Conservation (phyloP, 208 protist genomes). For the Crithidia sp. region DNA sequence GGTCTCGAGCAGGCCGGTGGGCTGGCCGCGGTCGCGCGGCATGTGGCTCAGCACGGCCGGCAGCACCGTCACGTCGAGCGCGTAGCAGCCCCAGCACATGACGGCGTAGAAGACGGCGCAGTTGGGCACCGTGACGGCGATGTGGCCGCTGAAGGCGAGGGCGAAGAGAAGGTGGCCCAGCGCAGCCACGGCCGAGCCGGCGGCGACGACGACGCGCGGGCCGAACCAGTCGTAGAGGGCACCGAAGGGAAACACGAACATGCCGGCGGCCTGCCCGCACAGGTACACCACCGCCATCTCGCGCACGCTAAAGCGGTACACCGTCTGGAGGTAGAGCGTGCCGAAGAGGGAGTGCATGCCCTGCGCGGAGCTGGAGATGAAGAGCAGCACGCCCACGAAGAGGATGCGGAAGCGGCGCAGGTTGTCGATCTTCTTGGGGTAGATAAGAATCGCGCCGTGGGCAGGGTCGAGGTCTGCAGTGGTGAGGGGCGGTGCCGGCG, state of each 20-base stretch:
- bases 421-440: constrained; percentile 44
- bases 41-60: constrained; percentile 49
- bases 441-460: constrained; percentile 27
- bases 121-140: constrained; percentile 30
- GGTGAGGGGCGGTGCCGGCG: not conserved
- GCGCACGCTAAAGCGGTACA: constrained; percentile 24
- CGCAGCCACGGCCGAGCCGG: constrained; percentile 27
- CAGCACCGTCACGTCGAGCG: constrained; percentile 43
- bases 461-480: not conserved
- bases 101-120: constrained; percentile 53
- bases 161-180: constrained; percentile 45
- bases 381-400: constrained; percentile 36
- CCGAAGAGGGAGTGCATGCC: constrained; percentile 45
- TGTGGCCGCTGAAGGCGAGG: constrained; percentile 42
- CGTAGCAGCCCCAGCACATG: constrained; percentile 45
- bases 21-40: constrained; percentile 56
- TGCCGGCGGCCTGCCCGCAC: constrained; percentile 28
- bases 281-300: constrained; percentile 40
- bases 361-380: constrained; percentile 36
- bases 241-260: constrained; percentile 36
- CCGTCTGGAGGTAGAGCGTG: constrained; percentile 33
- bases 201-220: constrained; percentile 27
- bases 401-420: constrained; percentile 42
- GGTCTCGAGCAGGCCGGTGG: constrained; percentile 54
- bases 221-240: constrained; percentile 48